Percentiles rank a stretch among this genome's conserved stretches.
Conservation (phyloP, 2,329 filamentous ascomycete genomes). For the Colletotrichum sp. region DNA sequence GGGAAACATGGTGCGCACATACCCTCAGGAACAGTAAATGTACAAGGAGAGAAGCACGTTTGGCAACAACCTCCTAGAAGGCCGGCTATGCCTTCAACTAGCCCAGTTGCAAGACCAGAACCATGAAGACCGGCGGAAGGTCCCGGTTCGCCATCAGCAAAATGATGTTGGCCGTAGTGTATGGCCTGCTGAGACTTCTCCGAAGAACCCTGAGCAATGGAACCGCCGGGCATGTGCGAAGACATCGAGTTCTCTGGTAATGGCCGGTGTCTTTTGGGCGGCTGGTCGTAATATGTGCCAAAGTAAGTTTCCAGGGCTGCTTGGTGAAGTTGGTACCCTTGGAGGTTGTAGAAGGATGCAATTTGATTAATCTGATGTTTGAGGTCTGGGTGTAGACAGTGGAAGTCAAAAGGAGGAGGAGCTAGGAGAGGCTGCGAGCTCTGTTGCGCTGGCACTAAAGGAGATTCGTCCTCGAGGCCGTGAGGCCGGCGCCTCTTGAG, state of each 20-base stretch:
- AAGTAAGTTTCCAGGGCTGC: constrained; percentile 14
- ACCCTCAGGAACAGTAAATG: constrained; percentile 28
- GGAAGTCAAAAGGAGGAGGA: constrained; percentile 26
- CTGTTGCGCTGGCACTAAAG: constrained; percentile 36
- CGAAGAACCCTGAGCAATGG: constrained; percentile 29
- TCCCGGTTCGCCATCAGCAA: constrained; percentile 1
- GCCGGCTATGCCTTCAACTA: constrained; percentile 29
- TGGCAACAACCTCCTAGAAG: constrained; percentile 32
- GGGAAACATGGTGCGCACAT: constrained; percentile 25
- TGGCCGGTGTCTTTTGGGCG: constrained; percentile 36
- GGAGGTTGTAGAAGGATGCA: constrained; percentile 35
- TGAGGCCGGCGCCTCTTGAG: constrained; percentile 50
- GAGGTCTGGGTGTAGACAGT: constrained; percentile 27
- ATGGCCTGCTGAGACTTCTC: constrained; percentile 33
- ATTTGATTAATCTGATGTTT: constrained; percentile 30
- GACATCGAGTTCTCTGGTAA: constrained; percentile 36
- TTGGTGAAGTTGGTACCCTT: constrained; percentile 33
- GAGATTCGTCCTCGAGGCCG: constrained; percentile 40
- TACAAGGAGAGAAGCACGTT: constrained; percentile 31
- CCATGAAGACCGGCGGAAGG: constrained; percentile 19
- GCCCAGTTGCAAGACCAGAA: constrained; percentile 6
- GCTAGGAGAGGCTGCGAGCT: constrained; percentile 25
- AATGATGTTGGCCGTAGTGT: constrained; percentile 26
- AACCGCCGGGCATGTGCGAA: constrained; percentile 24
- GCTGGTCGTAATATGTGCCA: constrained; percentile 15